These are phyloP conservation scores for Xylariomycetidae sp. DNA, from an alignment of 2,329 filamentous ascomycete genomes.

Conservation along the genomic window DNA sequence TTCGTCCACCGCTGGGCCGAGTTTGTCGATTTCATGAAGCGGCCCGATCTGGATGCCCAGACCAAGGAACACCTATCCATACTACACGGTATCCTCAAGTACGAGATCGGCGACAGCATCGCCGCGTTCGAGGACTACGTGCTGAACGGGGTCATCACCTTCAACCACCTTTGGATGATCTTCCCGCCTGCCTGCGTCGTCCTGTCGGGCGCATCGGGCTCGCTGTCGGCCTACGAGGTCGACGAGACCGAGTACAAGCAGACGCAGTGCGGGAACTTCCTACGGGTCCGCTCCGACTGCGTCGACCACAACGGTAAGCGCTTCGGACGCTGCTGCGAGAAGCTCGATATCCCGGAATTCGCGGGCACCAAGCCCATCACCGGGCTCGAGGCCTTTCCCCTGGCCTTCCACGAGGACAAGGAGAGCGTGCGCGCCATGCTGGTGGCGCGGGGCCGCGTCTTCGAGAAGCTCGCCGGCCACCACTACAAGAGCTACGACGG, in stretches of 20 bases:
- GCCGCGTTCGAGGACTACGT: constrained; percentile 45
- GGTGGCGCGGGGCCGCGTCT: constrained; percentile 35
- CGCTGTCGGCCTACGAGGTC: constrained; percentile 33
- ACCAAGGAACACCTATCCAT: constrained; percentile 42
- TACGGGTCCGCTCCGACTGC: constrained; percentile 33
- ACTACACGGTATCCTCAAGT: constrained; percentile 39
- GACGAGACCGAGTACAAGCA: constrained; percentile 30
- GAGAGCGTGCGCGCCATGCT: constrained; percentile 29
- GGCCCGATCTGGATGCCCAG: constrained; percentile 33
- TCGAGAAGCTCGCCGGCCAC: constrained; percentile 39
- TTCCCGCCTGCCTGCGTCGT: constrained; percentile 40
- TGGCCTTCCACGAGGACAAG: constrained; percentile 35
- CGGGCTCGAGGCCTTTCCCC: constrained; percentile 36
- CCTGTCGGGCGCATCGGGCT: constrained; percentile 31
- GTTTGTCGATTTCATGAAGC: constrained; percentile 35
- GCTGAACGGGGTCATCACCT: constrained; percentile 46
- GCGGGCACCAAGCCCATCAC: constrained; percentile 40
- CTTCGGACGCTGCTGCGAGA: constrained; percentile 35
- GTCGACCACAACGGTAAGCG: constrained; percentile 43
- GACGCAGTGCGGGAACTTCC: constrained; percentile 33
- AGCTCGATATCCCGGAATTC: constrained; percentile 35
- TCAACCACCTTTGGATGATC: constrained; percentile 45
- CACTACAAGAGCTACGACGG: constrained; percentile 42
- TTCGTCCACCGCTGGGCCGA: constrained; percentile 61
- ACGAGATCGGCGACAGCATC: constrained; percentile 46